Base-by-base conservation (phyloP, 2,329 filamentous ascomycete genomes). In the Geosmithia putterillii region DNA sequence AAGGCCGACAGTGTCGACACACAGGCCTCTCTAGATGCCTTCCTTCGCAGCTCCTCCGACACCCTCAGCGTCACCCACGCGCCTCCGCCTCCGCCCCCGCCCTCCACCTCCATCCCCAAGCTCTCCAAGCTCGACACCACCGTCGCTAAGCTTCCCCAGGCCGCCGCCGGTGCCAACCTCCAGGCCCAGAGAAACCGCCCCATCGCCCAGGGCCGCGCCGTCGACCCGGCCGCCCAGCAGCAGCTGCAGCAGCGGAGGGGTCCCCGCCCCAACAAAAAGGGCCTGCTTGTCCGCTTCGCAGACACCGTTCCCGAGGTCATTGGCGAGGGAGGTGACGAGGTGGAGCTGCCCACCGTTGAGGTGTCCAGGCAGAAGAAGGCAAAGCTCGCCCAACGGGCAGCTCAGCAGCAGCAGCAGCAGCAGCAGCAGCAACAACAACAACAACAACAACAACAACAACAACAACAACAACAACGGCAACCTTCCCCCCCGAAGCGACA, bases 241-340 rank as follows among this genome's bases (percentile, higher is more conserved):
- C 71, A 9, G 10, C 36, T n/a, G n/a, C n/a, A n/a, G n/a, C 38
- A 20, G 15, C 15, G 15, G 8, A 8, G 35, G 35, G 35, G 65
- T 48, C 65, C 69, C 22, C 64, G 64, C 19, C 64, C 63, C 20
- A 67, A 64, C 42, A 76, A 73, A 55, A 85, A 86, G 60, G 83
- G 83, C 9, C 66, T 92, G 47, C 67, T 67, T 4, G 89, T 95
- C 32, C 76, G 71, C 44, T 95, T 95, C 54, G 74, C 73, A 42
- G 78, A 85, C 51, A 73, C 72, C 9, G 70, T 73, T 44, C 88
- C 89, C 7, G 83, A 87, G 40, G 63, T 95, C 48, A 95, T 96
- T 55, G 90, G 90, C 40, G 82, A 90, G 60, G 90, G 90, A 45
- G 90, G 90, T 28, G 90, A 95, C 55, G 88, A 95, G 59, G 82